Evolutionary conservation across 2,329 filamentous ascomycete genomes (phyloP).

Genomic region (Fusarium transvaalense): DNA sequence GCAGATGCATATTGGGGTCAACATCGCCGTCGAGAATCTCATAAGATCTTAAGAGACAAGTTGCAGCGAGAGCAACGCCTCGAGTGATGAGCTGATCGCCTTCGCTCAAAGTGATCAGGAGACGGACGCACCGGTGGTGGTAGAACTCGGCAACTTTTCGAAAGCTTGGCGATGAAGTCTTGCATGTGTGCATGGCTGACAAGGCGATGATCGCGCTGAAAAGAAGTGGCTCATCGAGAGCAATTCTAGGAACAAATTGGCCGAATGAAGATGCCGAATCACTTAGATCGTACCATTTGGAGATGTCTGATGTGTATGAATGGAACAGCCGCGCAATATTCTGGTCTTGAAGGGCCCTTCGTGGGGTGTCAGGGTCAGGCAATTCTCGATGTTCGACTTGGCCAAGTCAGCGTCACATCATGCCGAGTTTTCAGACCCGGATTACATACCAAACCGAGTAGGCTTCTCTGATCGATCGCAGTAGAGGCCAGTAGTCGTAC

Average conservation of each 20-base stretch:
- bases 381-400: slow-evolving; percentile 23
- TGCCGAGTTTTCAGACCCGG: too few species aligned
- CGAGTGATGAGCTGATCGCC: slow-evolving; percentile 49
- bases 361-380: slow-evolving; percentile 40
- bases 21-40: slow-evolving; percentile 60
- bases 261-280: slow-evolving; percentile 55
- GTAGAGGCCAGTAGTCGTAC: slow-evolving; percentile 50
- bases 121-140: slow-evolving; percentile 56
- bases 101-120: slow-evolving; percentile 54
- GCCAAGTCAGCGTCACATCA: background rate
- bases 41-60: slow-evolving; percentile 62
- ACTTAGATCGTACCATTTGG: slow-evolving; percentile 63
- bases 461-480: slow-evolving; percentile 51
- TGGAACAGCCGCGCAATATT: slow-evolving; percentile 54
- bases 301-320: slow-evolving; percentile 56
- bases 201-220: slow-evolving; percentile 61
- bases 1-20: slow-evolving; percentile 60
- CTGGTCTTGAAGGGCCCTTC: slow-evolving; percentile 48
- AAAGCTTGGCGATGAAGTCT: slow-evolving; percentile 48
- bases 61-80: slow-evolving; percentile 59
- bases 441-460: slow-evolving; percentile 16
- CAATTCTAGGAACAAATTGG: slow-evolving; percentile 52
- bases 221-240: slow-evolving; percentile 57
- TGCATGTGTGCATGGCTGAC: slow-evolving; percentile 57
- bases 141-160: slow-evolving; percentile 54